Conservation (phyloP, 192 early-diverging fungal species). For the Spinellus fusiger region DNA sequence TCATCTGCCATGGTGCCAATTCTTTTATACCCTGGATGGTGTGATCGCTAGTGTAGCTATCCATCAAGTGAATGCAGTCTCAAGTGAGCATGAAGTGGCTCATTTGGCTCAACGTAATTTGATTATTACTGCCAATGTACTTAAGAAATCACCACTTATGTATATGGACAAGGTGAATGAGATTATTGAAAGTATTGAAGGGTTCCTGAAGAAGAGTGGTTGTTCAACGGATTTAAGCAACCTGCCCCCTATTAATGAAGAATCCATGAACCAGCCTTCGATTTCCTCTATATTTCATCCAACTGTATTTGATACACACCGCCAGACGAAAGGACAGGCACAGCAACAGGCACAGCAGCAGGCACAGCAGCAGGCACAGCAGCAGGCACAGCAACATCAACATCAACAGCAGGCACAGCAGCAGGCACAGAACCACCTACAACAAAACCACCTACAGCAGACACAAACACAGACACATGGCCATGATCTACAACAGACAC, state of each 20-base stretch:
- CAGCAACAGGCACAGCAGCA: slow-evolving; percentile 13
- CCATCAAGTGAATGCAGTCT: slow-evolving; percentile 36
- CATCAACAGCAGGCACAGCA: slow-evolving; percentile 21
- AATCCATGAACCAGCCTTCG: slow-evolving; percentile 30
- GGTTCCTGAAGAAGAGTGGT: slow-evolving; percentile 27
- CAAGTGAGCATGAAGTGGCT: slow-evolving; percentile 31
- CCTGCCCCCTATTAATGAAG: slow-evolving; percentile 27
- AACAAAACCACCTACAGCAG: slow-evolving; percentile 5
- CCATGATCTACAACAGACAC: background rate
- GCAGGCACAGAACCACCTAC: slow-evolving; percentile 11
- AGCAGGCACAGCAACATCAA: slow-evolving; percentile 2
- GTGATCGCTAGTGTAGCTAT: slow-evolving; percentile 34
- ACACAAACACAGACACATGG: background rate
- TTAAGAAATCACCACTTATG: slow-evolving; percentile 25
- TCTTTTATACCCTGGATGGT: slow-evolving; percentile 35
- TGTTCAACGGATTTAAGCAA: slow-evolving; percentile 20
- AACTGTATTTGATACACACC: slow-evolving; percentile 18
- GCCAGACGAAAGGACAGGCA: background rate
- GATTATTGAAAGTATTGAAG: slow-evolving; percentile 34
- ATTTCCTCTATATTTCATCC: slow-evolving; percentile 33
- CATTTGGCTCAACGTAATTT: slow-evolving; percentile 31
- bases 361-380: slow-evolving; percentile 4
- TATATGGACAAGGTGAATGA: slow-evolving; percentile 37
- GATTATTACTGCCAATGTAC: slow-evolving; percentile 29
- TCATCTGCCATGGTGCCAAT: slow-evolving; percentile 34